Evolutionary conservation across 345 rosid species (phyloP).

Genomic region (Bretschneidera sinensis): DNA sequence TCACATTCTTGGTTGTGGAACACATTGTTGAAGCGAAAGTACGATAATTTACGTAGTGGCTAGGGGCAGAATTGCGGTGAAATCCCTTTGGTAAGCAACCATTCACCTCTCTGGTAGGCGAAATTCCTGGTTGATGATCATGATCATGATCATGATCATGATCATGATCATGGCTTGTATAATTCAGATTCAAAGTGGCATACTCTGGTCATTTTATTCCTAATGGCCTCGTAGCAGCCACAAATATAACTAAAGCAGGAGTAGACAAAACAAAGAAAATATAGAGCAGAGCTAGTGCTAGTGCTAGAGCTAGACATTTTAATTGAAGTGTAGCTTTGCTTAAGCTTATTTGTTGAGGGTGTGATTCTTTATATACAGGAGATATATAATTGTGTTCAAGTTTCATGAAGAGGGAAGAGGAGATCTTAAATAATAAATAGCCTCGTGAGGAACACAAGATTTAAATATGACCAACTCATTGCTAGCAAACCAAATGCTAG

Average conservation of each 20-base stretch:
- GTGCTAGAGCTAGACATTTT: no score
- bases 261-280: not conserved
- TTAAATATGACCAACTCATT: no score
- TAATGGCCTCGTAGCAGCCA: slow-evolving; percentile 28
- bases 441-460: no score
- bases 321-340: no score
- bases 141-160: no score
- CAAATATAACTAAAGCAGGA: not conserved
- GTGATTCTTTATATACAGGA: not conserved
- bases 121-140: not conserved
- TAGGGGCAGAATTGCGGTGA: slow-evolving; percentile 50
- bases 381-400: no score
- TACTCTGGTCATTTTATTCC: slow-evolving; percentile 1
- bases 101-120: slow-evolving; percentile 14
- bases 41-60: slow-evolving; percentile 42
- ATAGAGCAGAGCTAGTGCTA: no score
- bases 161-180: slow-evolving; percentile 4
- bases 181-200: slow-evolving; percentile 22
- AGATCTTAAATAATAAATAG: no score
- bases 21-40: slow-evolving; percentile 37
- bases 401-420: no score
- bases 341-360: not conserved
- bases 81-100: slow-evolving; percentile 58
- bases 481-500: no score
- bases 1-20: slow-evolving; percentile 6